These are phyloP conservation scores for Ceratobasidium sp. DNA, from an alignment of 1,284 basidiomycete genomes.

Conservation along the genomic window DNA sequence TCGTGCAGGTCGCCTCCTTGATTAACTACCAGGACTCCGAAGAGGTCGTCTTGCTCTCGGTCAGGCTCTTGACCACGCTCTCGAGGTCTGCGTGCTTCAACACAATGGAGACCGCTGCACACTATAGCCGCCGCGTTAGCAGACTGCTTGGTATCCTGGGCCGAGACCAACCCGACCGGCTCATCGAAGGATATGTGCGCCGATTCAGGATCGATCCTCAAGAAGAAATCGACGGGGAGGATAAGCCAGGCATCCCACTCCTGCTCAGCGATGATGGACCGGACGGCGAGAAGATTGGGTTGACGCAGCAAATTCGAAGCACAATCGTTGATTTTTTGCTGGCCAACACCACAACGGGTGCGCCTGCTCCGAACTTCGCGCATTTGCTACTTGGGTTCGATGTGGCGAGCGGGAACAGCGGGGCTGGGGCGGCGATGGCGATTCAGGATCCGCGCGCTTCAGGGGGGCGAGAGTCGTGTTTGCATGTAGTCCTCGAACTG, in stretches of 20 bases:
- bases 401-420: conserved; percentile 60
- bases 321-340: conserved; percentile 89
- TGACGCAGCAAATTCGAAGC: conserved; percentile 74
- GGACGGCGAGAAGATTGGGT: conserved; percentile 61
- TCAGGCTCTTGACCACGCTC: conserved; percentile 82
- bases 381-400: conserved; percentile 89
- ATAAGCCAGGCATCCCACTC: neutral
- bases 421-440: conserved; percentile 60
- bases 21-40: conserved; percentile 74
- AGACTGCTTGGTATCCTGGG: conserved; percentile 36
- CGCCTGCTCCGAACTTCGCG: conserved; percentile 84
- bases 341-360: conserved; percentile 73
- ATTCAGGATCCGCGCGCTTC: conserved; percentile 82
- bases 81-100: conserved; percentile 63
- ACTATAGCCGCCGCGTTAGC: conserved; percentile 58
- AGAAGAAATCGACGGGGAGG: conserved; percentile 50
- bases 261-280: conserved; percentile 65
- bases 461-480: conserved; percentile 73
- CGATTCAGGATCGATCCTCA: conserved; percentile 72
- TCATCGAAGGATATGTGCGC: conserved; percentile 81
- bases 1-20: conserved; percentile 86
- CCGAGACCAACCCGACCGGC: conserved; percentile 72
- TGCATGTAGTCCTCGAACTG: conserved; percentile 84
- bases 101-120: conserved; percentile 64
- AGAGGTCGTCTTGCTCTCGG: conserved; percentile 79